Conservation (phyloP, 352 stramenopile species). For the Pythium volutum region DNA sequence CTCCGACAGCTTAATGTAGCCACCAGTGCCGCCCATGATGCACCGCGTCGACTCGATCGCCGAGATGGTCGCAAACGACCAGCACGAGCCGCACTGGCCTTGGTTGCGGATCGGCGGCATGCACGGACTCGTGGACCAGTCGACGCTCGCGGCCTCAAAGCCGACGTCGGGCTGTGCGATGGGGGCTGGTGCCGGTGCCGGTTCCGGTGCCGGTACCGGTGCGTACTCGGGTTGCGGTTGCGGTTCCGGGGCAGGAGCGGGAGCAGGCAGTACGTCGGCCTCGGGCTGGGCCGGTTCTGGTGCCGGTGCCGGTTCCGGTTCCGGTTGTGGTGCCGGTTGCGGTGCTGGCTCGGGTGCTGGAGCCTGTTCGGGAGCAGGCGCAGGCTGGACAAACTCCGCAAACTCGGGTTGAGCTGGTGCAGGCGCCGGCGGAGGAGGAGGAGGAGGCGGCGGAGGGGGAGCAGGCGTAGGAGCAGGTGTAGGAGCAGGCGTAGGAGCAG, state of each 20-base stretch:
- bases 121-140: conserved; percentile 6
- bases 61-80: conserved; percentile 94
- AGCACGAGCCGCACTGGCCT: conserved; percentile 93
- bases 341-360: neutral
- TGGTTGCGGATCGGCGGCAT: conserved; percentile 92
- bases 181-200: neutral
- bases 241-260: neutral
- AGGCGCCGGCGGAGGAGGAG: too few relatives aligned
- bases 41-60: conserved; percentile 89
- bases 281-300: conserved; percentile 1
- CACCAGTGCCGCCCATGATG: conserved; percentile 44
- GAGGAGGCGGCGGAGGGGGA: neutral
- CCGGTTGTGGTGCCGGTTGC: neutral
- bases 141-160: neutral
- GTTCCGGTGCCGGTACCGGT: neutral
- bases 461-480: neutral
- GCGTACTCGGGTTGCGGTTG: too few relatives aligned
- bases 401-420: too few relatives aligned
- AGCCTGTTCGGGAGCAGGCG: neutral
- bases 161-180: neutral
- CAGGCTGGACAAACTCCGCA: neutral
- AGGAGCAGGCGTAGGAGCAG: too few relatives aligned
- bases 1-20: conserved; percentile 87
- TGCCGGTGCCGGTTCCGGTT: neutral
- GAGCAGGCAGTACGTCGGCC: neutral